Percentiles rank a stretch among this genome's conserved stretches.
These are phyloP conservation scores for Candida dajiaensis DNA, from an alignment of 805 yeast species.

Conservation along the genomic window DNA sequence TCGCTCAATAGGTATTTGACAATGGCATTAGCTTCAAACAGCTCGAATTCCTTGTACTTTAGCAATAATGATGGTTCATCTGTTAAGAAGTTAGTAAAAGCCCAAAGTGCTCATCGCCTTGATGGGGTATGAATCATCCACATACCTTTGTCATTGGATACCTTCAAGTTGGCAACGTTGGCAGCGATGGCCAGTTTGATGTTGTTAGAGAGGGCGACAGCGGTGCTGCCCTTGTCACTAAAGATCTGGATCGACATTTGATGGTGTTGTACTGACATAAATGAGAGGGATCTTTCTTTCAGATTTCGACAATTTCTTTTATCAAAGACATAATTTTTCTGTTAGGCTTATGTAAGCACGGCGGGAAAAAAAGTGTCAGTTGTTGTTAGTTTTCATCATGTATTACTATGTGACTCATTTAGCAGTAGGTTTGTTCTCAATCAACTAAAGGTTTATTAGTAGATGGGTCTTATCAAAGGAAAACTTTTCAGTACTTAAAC, in stretches of 20 bases:
- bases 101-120: neutral
- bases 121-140: neutral
- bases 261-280: neutral
- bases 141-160: constrained; percentile 23
- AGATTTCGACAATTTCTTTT: neutral
- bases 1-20: constrained; percentile 55
- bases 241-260: constrained; percentile 17
- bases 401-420: too few species aligned
- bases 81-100: constrained; percentile 2
- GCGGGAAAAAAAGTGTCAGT: too few species aligned
- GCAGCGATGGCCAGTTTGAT: constrained; percentile 26
- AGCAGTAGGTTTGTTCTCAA: too few species aligned
- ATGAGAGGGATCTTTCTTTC: neutral
- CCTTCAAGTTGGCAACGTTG: constrained; percentile 12
- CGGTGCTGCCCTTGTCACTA: constrained; percentile 20
- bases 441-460: too few species aligned
- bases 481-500: too few species aligned
- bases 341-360: neutral
- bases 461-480: too few species aligned
- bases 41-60: constrained; percentile 29
- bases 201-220: constrained; percentile 18
- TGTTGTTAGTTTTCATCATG: too few species aligned
- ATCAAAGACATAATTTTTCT: neutral
- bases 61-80: constrained; percentile 20
- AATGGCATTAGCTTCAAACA: constrained; percentile 64